Evolutionary conservation across 1,139 yeast species (phyloP).

Genomic region (Trichomonascaceae sp.): DNA sequence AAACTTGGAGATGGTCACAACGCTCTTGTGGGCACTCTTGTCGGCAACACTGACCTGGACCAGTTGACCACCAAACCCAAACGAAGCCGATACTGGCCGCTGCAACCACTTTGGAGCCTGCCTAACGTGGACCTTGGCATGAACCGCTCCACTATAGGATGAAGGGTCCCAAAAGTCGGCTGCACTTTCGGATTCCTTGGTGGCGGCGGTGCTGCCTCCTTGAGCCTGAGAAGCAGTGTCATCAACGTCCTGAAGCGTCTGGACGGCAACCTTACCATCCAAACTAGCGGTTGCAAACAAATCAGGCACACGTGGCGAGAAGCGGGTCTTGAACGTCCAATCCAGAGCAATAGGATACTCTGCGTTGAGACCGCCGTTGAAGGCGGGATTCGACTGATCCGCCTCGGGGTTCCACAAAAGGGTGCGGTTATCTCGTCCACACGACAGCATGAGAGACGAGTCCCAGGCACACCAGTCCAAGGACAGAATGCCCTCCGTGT

Average conservation of each 20-base stretch:
- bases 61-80: conserved; percentile 91
- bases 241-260: conserved; percentile 70
- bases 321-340: conserved; percentile 83
- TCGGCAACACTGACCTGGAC: conserved; percentile 33
- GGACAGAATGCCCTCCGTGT: conserved; percentile 76
- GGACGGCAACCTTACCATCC: conserved; percentile 75
- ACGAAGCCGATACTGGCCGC: conserved; percentile 61
- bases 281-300: conserved; percentile 87
- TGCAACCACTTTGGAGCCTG: conserved; percentile 90
- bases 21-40: conserved; percentile 26
- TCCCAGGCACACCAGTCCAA: conserved; percentile 91
- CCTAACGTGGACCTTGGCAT: conserved; percentile 41
- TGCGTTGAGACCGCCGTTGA: conserved; percentile 62
- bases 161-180: conserved; percentile 86
- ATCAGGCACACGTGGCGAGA: conserved; percentile 84
- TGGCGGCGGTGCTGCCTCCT: conserved; percentile 5
- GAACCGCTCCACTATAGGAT: conserved; percentile 52
- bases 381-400: conserved; percentile 12
- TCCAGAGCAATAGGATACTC: conserved; percentile 86
- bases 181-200: conserved; percentile 24
- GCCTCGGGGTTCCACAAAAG: conserved; percentile 79
- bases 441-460: conserved; percentile 60
- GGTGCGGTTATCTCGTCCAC: conserved; percentile 87
- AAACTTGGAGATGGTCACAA: conserved; percentile 40
- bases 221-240: conserved; percentile 8